These are phyloP conservation scores for Solanum appendiculatum DNA, from an alignment of 257 asterid genomes.

Conservation along the genomic window DNA sequence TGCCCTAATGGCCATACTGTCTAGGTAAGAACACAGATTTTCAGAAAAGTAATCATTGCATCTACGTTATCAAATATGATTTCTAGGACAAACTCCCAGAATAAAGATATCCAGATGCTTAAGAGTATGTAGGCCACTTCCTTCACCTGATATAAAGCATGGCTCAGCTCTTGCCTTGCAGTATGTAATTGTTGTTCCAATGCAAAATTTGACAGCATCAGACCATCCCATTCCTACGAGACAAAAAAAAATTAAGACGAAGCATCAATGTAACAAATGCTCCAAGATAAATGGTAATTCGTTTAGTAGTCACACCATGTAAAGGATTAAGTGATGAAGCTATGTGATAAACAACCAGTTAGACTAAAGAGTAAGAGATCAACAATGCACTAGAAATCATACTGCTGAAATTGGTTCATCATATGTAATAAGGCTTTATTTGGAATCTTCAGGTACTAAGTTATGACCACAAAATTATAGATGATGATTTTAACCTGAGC, in stretches of 20 bases:
- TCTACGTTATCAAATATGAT: not conserved
- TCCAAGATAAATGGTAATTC: not conserved
- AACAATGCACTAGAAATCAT: not conserved
- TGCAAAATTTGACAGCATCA: conserved; percentile 95
- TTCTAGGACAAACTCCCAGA: not conserved
- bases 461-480: not conserved
- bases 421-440: not conserved
- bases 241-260: not conserved
- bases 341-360: not conserved
- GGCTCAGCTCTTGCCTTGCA: conserved; percentile 98
- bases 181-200: conserved; percentile 89
- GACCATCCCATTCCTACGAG: conserved; percentile 86
- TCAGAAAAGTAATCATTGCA: not conserved
- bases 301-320: not conserved
- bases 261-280: not conserved
- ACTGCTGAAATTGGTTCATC: not conserved
- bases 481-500: not conserved
- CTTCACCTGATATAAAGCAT: conserved; percentile 88
- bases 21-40: not conserved
- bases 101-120: not conserved
- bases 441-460: not conserved
- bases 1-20: not conserved
- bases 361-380: not conserved
- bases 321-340: not conserved
- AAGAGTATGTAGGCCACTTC: not conserved